Evolutionary conservation across 1,139 yeast genomes (phyloP).

Genomic region (Geotrichum fermentans): DNA sequence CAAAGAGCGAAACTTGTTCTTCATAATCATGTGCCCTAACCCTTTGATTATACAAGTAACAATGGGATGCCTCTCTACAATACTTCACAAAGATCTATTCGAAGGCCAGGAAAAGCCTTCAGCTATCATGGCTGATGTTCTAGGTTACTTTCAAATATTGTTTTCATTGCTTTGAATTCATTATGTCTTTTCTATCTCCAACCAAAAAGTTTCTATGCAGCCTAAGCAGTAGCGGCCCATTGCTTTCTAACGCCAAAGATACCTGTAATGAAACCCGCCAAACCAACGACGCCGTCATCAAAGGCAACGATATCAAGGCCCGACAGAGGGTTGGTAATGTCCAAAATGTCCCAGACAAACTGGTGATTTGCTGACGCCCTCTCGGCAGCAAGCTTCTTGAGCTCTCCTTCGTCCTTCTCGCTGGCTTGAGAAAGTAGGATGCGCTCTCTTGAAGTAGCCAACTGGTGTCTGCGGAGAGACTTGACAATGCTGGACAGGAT

Average conservation of each 20-base stretch:
- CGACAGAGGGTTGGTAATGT: slow-evolving; percentile 70
- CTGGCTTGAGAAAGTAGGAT: slow-evolving; percentile 35
- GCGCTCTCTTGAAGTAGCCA: slow-evolving; percentile 38
- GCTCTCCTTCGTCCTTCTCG: slow-evolving; percentile 40
- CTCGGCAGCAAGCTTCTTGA: slow-evolving; percentile 39
- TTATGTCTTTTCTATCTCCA: too few relatives aligned
- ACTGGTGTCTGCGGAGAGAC: slow-evolving; percentile 48
- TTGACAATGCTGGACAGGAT: slow-evolving; percentile 58
- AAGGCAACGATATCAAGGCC: slow-evolving; percentile 53
- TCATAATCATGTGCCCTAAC: too few relatives aligned
- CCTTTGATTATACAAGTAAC: too few relatives aligned
- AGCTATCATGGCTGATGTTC: too few relatives aligned
- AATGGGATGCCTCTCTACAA: too few relatives aligned
- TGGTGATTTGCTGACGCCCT: slow-evolving; percentile 52
- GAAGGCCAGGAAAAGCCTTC: too few relatives aligned
- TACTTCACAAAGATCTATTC: too few relatives aligned
- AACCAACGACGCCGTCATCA: slow-evolving; percentile 78
- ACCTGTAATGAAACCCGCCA: slow-evolving; percentile 82
- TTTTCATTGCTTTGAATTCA: too few relatives aligned
- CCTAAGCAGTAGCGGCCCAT: slow-evolving; percentile 44
- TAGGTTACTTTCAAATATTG: too few relatives aligned
- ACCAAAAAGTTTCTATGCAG: too few relatives aligned
- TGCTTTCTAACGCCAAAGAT: slow-evolving; percentile 69
- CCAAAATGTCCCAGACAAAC: slow-evolving; percentile 75
- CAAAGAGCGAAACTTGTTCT: too few relatives aligned